Base-by-base conservation (phyloP, 2,329 filamentous ascomycete species). In the Ascosphaera apis region DNA sequence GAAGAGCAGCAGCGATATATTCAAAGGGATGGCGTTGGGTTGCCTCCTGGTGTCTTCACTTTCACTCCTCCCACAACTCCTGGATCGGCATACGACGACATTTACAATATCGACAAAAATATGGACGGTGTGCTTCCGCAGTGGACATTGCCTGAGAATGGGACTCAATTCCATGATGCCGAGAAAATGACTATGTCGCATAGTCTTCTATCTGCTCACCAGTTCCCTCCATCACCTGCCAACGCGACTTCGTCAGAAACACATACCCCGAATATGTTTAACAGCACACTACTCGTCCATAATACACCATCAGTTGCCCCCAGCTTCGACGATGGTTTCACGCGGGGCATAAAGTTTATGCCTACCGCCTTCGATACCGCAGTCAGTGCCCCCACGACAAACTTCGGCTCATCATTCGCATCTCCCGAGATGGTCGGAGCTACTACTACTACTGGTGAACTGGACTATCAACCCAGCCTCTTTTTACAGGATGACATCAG, bases 31-130 rank as follows among this genome's bases (percentile, higher is more conserved):
- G 45, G 48, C n/a, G 52, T 51, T 36, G 46, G 50, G 18, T 41
- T 58, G 30, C 50, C 54, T 3, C 52, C 55, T 1, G 54, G 55
- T 35, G 48, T 52, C 19, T 61, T 62, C 36, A 56, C 58, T 2
- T 60, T 55, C 39, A 64, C 61, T 3, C 61, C 61, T 19, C 60
- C 61, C 3, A 49, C 57, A 3, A 63, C 60, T 17, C 61, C 61
- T 8, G 53, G 53, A 9, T 52, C 33, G 13, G 9, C 8, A 13
- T 28, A 28, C 13, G 9, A 28, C 9, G 13, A 13, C 13, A 13
- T 9, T 28, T 28, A 13, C 25, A 28, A 28, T 9, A 8, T 9
- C 13, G 13, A 28, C 25, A 13, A 28, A 13, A 13, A 28, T 13
- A 13, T 28, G 9, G 13, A 8, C 9, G 25, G 9, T 28, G 9